A percentile compares a stretch with the other conserved stretches of the same genome.
Evolutionary conservation across 139 green algal species (phyloP).

Genomic region (Chlorella sp.): DNA sequence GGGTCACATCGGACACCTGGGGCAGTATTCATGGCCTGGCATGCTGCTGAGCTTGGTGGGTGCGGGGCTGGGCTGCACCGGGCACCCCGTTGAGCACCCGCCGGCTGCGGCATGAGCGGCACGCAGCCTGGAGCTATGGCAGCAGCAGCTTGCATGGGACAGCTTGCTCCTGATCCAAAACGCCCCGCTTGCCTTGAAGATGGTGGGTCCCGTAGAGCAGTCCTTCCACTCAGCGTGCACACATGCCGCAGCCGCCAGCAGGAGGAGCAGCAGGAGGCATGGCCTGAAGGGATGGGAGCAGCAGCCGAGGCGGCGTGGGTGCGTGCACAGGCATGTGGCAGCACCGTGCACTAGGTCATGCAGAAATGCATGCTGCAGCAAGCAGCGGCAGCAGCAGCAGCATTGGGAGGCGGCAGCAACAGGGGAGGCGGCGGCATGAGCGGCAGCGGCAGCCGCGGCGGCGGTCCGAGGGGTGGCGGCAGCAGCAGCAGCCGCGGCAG

Average conservation of each 20-base stretch:
- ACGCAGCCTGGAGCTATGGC: too few species aligned
- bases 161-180: too few species aligned
- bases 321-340: too few species aligned
- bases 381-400: neutral
- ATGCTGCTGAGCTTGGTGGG: too few species aligned
- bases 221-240: neutral
- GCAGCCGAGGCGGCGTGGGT: neutral
- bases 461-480: too few species aligned
- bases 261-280: neutral
- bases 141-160: too few species aligned
- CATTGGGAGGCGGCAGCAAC: neutral
- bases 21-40: too few species aligned
- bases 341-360: too few species aligned
- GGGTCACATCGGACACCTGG: neutral
- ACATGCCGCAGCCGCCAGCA: neutral
- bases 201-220: neutral
- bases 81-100: too few species aligned
- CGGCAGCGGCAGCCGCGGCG: neutral
- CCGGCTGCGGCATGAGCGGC: too few species aligned
- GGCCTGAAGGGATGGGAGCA: neutral
- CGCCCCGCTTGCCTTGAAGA: neutral
- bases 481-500: too few species aligned
- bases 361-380: neutral
- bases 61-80: too few species aligned
- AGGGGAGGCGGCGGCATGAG: neutral